A percentile compares a stretch with the other conserved stretches of the same genome.
Evolutionary conservation across 2,329 filamentous ascomycete genomes (phyloP).

Genomic region (Cladosporium phlei): DNA sequence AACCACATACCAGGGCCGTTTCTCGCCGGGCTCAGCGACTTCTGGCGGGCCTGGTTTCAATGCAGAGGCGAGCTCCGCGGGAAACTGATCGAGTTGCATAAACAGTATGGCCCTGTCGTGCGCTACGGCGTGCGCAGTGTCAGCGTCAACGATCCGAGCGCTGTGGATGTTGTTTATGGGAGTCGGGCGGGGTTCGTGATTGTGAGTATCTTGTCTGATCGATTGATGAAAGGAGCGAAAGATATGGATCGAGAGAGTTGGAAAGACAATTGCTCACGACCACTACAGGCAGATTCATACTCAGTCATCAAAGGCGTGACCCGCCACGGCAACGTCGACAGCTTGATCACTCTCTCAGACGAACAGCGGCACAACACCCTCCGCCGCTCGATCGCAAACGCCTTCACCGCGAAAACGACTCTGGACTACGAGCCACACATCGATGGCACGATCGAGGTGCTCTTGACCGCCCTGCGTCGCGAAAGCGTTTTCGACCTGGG

Average conservation of each 20-base stretch:
- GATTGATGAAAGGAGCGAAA: too few relatives aligned
- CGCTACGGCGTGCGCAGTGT: conserved; percentile 2
- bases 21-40: background rate
- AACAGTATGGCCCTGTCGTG: background rate
- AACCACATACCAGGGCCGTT: background rate
- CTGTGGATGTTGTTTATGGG: background rate
- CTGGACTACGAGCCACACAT: conserved; percentile 1
- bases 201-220: too few relatives aligned
- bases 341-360: background rate
- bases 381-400: background rate
- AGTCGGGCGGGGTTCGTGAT: background rate
- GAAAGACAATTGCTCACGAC: background rate
- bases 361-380: background rate
- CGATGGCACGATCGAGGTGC: conserved; percentile 1
- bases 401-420: background rate
- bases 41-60: conserved; percentile 1
- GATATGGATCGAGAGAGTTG: background rate
- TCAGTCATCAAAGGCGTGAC: background rate
- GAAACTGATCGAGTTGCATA: conserved; percentile 1
- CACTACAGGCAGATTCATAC: background rate
- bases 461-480: background rate
- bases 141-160: conserved; percentile 1
- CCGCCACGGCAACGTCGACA: background rate
- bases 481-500: background rate
- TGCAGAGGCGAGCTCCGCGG: background rate